phyloP scores from a whole-genome alignment of 1,284 basidiomycete species.

The Leccinum solheimii region DNA sequence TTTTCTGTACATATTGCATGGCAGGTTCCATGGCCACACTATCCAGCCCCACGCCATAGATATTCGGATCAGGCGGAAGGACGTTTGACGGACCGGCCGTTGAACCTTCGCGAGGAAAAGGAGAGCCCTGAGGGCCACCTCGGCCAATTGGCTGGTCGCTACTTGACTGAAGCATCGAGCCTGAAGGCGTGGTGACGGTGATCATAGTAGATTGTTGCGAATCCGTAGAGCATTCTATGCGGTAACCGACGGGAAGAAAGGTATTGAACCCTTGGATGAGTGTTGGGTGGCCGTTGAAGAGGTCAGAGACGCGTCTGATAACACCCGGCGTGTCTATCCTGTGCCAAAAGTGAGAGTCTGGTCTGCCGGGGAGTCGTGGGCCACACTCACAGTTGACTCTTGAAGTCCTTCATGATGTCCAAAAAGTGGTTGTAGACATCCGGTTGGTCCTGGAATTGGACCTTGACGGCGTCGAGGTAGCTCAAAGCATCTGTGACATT shows the following conservation, averaged over 20 bases:
- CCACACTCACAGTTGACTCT: conserved; percentile 75
- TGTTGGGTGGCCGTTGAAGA: conserved; percentile 88
- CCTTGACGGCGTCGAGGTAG: conserved; percentile 93
- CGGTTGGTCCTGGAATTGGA: conserved; percentile 83
- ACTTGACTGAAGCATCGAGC: conserved; percentile 54
- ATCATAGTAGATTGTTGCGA: conserved; percentile 62
- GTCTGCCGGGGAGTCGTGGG: background rate
- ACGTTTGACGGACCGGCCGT: conserved; percentile 8
- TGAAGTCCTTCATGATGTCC: conserved; percentile 99
- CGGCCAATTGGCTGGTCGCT: conserved; percentile 32
- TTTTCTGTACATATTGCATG: conserved; percentile 95
- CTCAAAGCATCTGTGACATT: conserved; percentile 90
- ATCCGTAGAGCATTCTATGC: conserved; percentile 79
- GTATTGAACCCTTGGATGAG: conserved; percentile 99
- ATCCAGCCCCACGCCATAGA: conserved; percentile 35
- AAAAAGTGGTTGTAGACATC: conserved; percentile 95
- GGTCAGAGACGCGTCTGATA: conserved; percentile 90
- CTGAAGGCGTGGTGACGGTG: conserved; percentile 84
- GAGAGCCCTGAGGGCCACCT: conserved; percentile 5
- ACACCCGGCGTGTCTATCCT: conserved; percentile 98
- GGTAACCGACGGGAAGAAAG: conserved; percentile 92
- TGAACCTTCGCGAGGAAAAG: conserved; percentile 18
- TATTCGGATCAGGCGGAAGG: conserved; percentile 21
- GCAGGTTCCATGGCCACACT: conserved; percentile 64
- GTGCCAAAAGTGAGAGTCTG: conserved; percentile 13